A percentile compares a stretch with the other conserved stretches of the same genome.
Evolutionary conservation across 768 basidiomycete species (phyloP).

Genomic region (Mycena albidolilacea): DNA sequence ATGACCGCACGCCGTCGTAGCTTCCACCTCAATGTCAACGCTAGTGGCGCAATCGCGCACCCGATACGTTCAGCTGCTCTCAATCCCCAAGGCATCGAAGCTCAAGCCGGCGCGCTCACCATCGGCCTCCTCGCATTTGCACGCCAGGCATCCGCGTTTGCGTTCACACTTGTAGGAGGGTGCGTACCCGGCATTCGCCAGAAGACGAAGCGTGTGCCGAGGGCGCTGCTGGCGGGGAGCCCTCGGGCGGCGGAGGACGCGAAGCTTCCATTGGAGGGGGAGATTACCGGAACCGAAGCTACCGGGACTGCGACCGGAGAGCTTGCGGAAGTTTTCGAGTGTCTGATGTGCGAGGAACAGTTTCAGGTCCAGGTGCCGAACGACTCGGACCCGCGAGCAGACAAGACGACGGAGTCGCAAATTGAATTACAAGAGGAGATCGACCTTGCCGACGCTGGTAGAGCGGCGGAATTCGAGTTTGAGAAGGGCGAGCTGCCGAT

Average conservation of each 20-base stretch:
- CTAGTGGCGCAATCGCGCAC: background rate
- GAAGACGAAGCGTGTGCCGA: slow-evolving; percentile 8
- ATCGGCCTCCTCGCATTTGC: slow-evolving; percentile 26
- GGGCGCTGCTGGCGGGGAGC: slow-evolving; percentile 15
- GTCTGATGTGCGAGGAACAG: background rate
- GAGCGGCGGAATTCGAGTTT: background rate
- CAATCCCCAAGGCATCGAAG: background rate
- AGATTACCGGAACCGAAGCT: background rate
- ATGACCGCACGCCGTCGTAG: slow-evolving; percentile 32
- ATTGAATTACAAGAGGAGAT: no score
- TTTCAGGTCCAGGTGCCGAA: background rate
- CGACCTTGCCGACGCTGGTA: background rate
- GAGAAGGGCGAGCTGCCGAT: background rate
- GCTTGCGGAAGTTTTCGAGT: background rate
- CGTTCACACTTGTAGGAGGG: slow-evolving; percentile 25
- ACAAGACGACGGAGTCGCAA: background rate
- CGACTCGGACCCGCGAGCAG: background rate
- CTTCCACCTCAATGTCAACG: slow-evolving; percentile 32
- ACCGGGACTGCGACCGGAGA: background rate
- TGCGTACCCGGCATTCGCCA: slow-evolving; percentile 25
- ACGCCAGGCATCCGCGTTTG: slow-evolving; percentile 31
- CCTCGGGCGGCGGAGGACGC: no score
- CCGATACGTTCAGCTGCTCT: background rate
- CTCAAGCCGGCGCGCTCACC: background rate
- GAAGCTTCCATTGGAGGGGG: background rate